Evolutionary conservation across 345 rosid species (phyloP), one percentile per base, ranked within the genome.

Genomic region (Physaria fendleri): DNA sequence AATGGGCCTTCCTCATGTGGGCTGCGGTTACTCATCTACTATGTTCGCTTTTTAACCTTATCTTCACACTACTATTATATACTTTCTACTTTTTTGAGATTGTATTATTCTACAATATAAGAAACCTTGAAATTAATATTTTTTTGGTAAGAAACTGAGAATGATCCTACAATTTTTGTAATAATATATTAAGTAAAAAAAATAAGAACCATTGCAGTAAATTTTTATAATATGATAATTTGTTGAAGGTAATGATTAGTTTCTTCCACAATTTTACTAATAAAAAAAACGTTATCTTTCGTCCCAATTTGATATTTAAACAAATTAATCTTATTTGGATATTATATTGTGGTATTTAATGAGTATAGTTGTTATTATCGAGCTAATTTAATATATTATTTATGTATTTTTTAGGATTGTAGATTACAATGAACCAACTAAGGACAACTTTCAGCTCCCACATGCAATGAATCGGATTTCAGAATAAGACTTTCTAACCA

Each of bases 391-490:
- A 37, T 28, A 35, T 13, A n/a, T 33, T 34, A 20, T 10, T 45
- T 12, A 7, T 24, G 5, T 27, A 27, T 8, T 25, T 64, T 38
- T 9, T n/a, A n/a, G n/a, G n/a, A 8, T 24, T n/a, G 5, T 13
- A 21, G 27, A 32, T 66, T 14, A 22, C 2, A 40, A 24, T 58
- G 52, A 28, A 28, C 39, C 25, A 42, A 47, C 58, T n/a, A 56
- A 41, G 54, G 66, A 68, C 67, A 43, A 61, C 29, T 45, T 45
- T 53, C 35, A 54, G 57, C 51, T 69, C 68, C 68, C 64, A 54
- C 51, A 62, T 63, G 21, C 74, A 71, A 56, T 48, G 54, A 63
- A 63, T 71, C 65, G 20, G 59, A 41, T 71, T 71, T 56, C 48
- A 49, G 59, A 49, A 39, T 57, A 48, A 32, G 69, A 62, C 69